A percentile compares a stretch with the other conserved stretches of the same genome.
Evolutionary conservation across 2,329 filamentous ascomycete genomes (phyloP).

Genomic region (Ophiostoma ulmi): DNA sequence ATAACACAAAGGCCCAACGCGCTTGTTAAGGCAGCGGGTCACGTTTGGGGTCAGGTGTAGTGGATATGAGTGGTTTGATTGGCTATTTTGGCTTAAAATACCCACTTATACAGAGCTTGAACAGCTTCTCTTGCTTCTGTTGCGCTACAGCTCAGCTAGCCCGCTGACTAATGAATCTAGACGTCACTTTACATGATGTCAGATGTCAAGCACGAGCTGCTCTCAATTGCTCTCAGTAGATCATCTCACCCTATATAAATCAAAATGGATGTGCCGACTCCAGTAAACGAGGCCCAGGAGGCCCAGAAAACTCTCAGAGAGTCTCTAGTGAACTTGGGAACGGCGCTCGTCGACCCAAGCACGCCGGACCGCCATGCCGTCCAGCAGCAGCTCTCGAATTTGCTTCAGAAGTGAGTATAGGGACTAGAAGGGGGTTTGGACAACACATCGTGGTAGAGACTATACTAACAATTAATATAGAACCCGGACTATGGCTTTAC

Average conservation of each 20-base stretch:
- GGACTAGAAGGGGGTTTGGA: neutral
- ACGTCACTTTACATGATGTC: slow-evolving; percentile 3
- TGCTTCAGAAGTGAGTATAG: slow-evolving; percentile 45
- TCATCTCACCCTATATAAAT: neutral
- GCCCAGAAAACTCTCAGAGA: slow-evolving; percentile 31
- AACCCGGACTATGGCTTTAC: slow-evolving; percentile 42
- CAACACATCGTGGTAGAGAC: neutral
- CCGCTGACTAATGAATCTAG: neutral
- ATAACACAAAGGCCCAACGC: slow-evolving; percentile 19
- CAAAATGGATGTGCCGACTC: slow-evolving; percentile 23
- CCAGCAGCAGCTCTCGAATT: slow-evolving; percentile 42
- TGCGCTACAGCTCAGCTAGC: neutral
- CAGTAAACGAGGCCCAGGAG: slow-evolving; percentile 15
- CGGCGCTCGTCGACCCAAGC: slow-evolving; percentile 47
- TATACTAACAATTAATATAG: slow-evolving; percentile 18
- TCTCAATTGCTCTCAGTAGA: neutral
- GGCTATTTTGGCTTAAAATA: neutral
- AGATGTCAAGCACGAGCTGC: neutral
- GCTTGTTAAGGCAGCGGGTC: slow-evolving; percentile 19
- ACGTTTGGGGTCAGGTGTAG: slow-evolving; percentile 16
- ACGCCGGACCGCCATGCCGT: slow-evolving; percentile 28
- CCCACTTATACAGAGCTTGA: neutral
- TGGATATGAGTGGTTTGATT: neutral
- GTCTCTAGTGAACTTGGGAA: slow-evolving; percentile 39
- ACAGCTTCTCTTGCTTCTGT: neutral